Evolutionary conservation across 2,329 filamentous ascomycete species (phyloP).

Genomic region (Trichoderma arundinaceum): DNA sequence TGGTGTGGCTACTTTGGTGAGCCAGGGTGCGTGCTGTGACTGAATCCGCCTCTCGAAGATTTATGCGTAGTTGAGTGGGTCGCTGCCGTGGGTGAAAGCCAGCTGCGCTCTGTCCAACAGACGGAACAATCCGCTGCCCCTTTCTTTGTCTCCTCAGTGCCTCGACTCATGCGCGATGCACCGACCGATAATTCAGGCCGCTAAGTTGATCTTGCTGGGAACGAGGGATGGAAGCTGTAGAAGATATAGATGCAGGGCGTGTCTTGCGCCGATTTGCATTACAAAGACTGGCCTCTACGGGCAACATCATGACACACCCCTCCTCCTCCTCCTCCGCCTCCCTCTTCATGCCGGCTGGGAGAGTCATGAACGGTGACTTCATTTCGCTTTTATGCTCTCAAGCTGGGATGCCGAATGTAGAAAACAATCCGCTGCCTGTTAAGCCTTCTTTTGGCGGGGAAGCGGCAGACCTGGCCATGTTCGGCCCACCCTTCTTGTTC

Average conservation of each 20-base stretch:
- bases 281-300: not conserved
- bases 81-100: not conserved
- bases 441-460: constrained; percentile 22
- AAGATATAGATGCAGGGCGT: not conserved
- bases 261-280: not conserved
- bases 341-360: not conserved
- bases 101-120: not conserved
- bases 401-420: constrained; percentile 8
- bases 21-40: not conserved
- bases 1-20: not conserved
- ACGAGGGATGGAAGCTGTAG: not conserved
- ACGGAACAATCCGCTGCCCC: constrained; percentile 22
- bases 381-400: constrained; percentile 11
- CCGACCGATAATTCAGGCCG: constrained; percentile 21
- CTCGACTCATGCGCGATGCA: constrained; percentile 21
- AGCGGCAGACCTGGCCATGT: not conserved
- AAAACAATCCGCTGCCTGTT: constrained; percentile 5
- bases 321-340: not conserved
- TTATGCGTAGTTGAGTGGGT: not conserved
- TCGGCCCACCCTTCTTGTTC: constrained; percentile 11
- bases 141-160: not conserved
- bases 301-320: not conserved
- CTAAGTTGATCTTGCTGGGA: constrained; percentile 2
- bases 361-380: constrained; percentile 6
- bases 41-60: not conserved